These are phyloP conservation scores for Diaporthe aspalathi DNA, from an alignment of 2,329 filamentous ascomycete species.

Conservation along the genomic window DNA sequence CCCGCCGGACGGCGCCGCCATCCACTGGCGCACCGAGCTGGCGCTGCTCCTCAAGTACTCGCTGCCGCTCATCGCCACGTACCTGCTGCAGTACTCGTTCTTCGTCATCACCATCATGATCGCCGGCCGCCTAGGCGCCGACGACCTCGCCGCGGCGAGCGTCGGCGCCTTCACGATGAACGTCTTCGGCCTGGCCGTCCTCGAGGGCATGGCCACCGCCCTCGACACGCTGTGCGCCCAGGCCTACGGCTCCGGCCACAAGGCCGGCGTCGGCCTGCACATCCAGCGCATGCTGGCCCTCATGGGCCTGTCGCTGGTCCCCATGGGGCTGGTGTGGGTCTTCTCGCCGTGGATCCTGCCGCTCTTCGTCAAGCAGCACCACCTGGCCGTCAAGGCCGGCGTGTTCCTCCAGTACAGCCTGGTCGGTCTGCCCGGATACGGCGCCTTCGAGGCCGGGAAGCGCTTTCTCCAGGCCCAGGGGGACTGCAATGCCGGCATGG, in stretches of 20 bases:
- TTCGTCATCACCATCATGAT: constrained; percentile 63
- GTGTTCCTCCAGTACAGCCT: constrained; percentile 61
- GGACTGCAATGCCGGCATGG: constrained; percentile 61
- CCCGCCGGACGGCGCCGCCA: neutral
- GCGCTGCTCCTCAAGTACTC: constrained; percentile 51
- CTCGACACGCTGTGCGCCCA: constrained; percentile 64
- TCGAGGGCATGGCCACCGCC: constrained; percentile 63
- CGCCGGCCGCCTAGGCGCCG: constrained; percentile 63
- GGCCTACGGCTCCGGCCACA: constrained; percentile 61
- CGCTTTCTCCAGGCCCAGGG: constrained; percentile 67
- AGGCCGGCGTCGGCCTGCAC: constrained; percentile 61
- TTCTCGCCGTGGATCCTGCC: constrained; percentile 59
- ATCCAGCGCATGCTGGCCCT: constrained; percentile 64
- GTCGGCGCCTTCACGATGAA: constrained; percentile 65
- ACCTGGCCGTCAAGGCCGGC: constrained; percentile 61
- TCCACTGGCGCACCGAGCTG: constrained; percentile 35
- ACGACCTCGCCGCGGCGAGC: constrained; percentile 64
- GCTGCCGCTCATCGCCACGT: constrained; percentile 62
- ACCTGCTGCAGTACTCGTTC: constrained; percentile 65
- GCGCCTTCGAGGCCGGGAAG: constrained; percentile 65
- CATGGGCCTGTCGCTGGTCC: constrained; percentile 59
- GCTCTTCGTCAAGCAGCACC: constrained; percentile 58
- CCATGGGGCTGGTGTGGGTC: constrained; percentile 61
- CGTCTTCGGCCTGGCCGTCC: constrained; percentile 63
- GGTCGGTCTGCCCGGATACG: constrained; percentile 63